Evolutionary conservation across 179 eudicot genomes (phyloP).

Genomic region (Corrigiola litoralis): DNA sequence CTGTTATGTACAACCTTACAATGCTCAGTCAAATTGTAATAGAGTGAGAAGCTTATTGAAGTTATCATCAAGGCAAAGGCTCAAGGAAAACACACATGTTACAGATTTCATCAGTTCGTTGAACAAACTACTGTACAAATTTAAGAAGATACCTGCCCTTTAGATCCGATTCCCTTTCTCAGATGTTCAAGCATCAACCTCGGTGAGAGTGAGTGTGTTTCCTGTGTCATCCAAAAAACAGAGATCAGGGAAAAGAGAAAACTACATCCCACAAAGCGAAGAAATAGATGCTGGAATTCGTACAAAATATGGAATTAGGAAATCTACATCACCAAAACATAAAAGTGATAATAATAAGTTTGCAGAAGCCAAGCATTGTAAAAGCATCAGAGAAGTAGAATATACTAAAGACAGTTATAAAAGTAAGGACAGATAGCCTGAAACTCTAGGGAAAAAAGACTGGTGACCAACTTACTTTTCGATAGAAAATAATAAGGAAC

Average conservation of each 20-base stretch:
- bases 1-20: too few relatives aligned
- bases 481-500: too few relatives aligned
- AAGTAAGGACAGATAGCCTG: too few relatives aligned
- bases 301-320: not conserved
- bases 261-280: not conserved
- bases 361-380: not conserved
- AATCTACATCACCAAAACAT: not conserved
- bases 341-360: not conserved
- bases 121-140: not conserved
- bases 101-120: conserved; percentile 1
- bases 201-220: conserved; percentile 58
- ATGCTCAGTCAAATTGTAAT: too few relatives aligned
- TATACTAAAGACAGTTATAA: too few relatives aligned
- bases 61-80: not conserved
- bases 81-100: not conserved
- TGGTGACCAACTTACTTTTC: too few relatives aligned
- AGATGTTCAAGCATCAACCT: conserved; percentile 79
- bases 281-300: not conserved
- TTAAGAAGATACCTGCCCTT: conserved; percentile 64
- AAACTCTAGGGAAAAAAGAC: too few relatives aligned
- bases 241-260: not conserved
- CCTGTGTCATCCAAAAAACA: conserved; percentile 39
- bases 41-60: not conserved
- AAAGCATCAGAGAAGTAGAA: too few relatives aligned
- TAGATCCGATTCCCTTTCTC: conserved; percentile 60